Conservation (phyloP, 2,329 filamentous ascomycete species). For the Penicillium sp. region DNA sequence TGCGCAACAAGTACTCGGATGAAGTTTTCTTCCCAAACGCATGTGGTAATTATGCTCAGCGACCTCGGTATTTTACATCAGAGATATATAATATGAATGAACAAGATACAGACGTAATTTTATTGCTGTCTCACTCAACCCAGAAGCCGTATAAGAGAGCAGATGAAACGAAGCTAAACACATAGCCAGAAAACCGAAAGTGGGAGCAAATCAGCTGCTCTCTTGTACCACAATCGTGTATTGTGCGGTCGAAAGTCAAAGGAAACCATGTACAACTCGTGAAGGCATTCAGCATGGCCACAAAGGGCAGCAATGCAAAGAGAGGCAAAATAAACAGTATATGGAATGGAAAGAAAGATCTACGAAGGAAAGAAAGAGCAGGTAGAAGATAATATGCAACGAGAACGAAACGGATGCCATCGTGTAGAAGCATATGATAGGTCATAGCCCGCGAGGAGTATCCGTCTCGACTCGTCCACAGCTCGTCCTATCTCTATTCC, state of each 20-base stretch:
- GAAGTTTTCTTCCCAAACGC: neutral
- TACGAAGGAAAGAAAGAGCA: neutral
- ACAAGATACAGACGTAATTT: neutral
- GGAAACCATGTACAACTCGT: neutral
- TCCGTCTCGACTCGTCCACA: constrained; percentile 23
- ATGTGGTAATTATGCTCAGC: neutral
- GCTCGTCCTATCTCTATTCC: constrained; percentile 13
- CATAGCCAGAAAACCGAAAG: neutral
- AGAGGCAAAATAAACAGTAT: neutral
- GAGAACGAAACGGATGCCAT: neutral
- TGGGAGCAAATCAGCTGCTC: neutral
- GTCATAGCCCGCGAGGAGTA: constrained; percentile 19
- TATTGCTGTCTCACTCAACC: neutral
- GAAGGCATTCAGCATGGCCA: neutral
- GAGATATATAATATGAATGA: neutral
- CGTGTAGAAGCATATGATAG: neutral
- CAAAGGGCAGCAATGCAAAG: neutral
- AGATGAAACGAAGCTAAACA: neutral
- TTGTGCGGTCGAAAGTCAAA: neutral
- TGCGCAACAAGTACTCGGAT: too few relatives aligned
- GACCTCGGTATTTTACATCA: too few relatives aligned
- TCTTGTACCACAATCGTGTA: neutral
- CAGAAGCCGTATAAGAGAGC: neutral
- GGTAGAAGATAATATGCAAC: neutral
- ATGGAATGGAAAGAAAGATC: neutral